These are phyloP conservation scores for Colletotrichum tabaci DNA, from an alignment of 2,329 filamentous ascomycete species.

Conservation along the genomic window DNA sequence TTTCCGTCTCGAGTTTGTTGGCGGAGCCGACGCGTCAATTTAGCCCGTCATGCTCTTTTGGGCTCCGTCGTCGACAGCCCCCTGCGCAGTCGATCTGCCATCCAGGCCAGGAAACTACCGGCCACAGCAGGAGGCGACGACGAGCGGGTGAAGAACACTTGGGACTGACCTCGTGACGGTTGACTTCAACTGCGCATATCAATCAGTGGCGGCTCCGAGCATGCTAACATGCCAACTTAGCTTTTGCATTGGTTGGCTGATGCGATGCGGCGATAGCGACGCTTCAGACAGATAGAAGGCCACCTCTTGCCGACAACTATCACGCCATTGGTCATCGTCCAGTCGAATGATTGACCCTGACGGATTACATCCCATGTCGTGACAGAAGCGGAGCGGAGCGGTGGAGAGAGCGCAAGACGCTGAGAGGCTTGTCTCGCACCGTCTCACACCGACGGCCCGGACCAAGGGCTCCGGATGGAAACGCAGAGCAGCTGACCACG, in stretches of 20 bases:
- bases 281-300: neutral
- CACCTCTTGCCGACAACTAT: too few relatives aligned
- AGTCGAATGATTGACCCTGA: neutral
- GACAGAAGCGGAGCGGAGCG: neutral
- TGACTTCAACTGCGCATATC: neutral
- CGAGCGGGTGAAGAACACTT: neutral
- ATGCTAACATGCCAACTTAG: neutral
- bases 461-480: conserved; percentile 5
- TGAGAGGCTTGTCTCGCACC: too few relatives aligned
- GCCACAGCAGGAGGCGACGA: neutral
- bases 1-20: conserved; percentile 22
- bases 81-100: neutral
- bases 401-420: neutral
- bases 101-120: neutral
- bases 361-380: too few relatives aligned
- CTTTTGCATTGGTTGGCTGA: neutral
- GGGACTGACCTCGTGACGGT: neutral
- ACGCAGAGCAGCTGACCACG: neutral
- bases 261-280: neutral
- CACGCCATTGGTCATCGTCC: neutral
- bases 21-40: conserved; percentile 15
- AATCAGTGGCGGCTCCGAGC: neutral
- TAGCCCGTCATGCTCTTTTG: conserved; percentile 14
- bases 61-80: neutral
- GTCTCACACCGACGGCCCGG: neutral